Base-by-base conservation (phyloP, 2,329 filamentous ascomycete species). In the Aspergillus eucalypticola region DNA sequence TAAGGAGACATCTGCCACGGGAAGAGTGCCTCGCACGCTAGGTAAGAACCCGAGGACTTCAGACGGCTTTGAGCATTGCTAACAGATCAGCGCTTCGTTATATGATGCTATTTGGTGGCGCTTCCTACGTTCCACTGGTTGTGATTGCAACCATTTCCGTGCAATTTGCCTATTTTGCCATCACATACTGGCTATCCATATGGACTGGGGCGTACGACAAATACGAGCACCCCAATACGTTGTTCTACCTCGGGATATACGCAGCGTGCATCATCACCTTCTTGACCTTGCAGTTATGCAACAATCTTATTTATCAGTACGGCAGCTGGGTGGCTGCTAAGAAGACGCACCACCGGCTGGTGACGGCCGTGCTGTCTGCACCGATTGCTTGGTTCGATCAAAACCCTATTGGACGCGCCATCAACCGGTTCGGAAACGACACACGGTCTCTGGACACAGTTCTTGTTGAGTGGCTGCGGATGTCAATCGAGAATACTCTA, bases 301-400 rank as follows among this genome's bases (percentile, higher is more conserved):
- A 69, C 52, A 64, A 67, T 35, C 53, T 72, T 3, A 72, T 80
- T 29, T 86, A 84, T 65, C 82, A 84, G 67, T 81, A 80, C 65
- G 84, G 84, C 19, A 81, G 81, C 6, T 86, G 84, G 84, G 74
- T 76, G n/a, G 84, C 84, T 2, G 84, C 83, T 0, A 77, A 78
- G 32, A 77, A 72, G 35, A 78, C 86, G 46, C 84, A 87, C 71
- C 76, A 77, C 13, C 78, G 79, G 54, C 81, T 86, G 54, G 81
- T 86, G 48, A 75, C 73, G 11, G 79, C 82, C 17, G 75, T 86
- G 17, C 76, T 87, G 73, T 75, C 76, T 23, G 84, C 84, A 3
- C 81, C 84, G 1, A 74, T 86, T 8, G 79, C 81, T 3, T 87
- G 84, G 84, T 86, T 83, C 65, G 84, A 84, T 67, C 71, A 81